Evolutionary conservation across 768 basidiomycete genomes (phyloP).

Genomic region (Boletus reticuloceps): DNA sequence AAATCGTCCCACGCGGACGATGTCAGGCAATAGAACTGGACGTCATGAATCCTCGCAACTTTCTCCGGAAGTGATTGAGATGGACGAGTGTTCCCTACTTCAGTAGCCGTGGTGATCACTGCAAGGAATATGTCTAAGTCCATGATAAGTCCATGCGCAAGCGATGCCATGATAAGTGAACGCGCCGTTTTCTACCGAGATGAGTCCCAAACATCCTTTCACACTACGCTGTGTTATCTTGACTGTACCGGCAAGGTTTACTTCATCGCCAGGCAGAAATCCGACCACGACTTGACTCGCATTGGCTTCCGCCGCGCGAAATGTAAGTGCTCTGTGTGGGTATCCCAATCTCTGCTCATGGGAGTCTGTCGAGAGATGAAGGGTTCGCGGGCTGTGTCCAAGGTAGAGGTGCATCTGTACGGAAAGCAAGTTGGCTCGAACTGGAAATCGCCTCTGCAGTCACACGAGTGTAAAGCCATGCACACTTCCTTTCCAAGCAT

Average conservation of each 20-base stretch:
- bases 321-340: slow-evolving; percentile 64
- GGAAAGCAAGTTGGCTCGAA: neutral
- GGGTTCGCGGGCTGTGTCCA: slow-evolving; percentile 59
- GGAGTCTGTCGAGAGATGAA: slow-evolving; percentile 70
- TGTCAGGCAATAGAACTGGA: slow-evolving; percentile 85
- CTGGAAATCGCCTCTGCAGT: neutral
- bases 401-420: slow-evolving; percentile 73
- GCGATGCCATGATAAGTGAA: slow-evolving; percentile 1
- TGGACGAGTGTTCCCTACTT: slow-evolving; percentile 69
- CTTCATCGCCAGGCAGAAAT: slow-evolving; percentile 70
- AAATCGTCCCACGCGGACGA: slow-evolving; percentile 84
- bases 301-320: slow-evolving; percentile 56
- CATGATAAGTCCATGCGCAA: slow-evolving; percentile 3
- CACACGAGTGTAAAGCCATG: neutral
- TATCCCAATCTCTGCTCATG: slow-evolving; percentile 62
- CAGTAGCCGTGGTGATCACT: slow-evolving; percentile 71
- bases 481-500: too few relatives aligned
- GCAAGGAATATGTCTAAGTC: slow-evolving; percentile 79
- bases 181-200: slow-evolving; percentile 69
- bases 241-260: slow-evolving; percentile 63
- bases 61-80: slow-evolving; percentile 57
- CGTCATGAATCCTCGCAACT: slow-evolving; percentile 82
- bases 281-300: slow-evolving; percentile 78
- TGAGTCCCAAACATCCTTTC: slow-evolving; percentile 83
- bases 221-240: slow-evolving; percentile 68